A percentile compares a stretch with the other conserved stretches of the same genome.
These are phyloP conservation scores for Musa acuminata DNA, from an alignment of 176 grass and related monocot genomes.

Conservation along the genomic window DNA sequence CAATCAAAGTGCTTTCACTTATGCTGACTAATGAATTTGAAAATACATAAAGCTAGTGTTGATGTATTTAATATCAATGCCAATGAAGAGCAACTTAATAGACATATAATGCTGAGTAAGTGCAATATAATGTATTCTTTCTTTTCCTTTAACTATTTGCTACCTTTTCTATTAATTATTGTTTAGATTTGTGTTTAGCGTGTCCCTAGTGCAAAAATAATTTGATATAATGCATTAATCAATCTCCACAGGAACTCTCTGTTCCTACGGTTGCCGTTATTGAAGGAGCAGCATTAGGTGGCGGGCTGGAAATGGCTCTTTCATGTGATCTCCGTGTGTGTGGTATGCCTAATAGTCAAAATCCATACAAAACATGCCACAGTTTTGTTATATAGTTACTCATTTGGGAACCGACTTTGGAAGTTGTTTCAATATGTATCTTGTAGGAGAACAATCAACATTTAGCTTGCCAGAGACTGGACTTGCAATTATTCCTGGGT, in stretches of 20 bases:
- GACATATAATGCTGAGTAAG: no score
- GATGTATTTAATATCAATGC: no score
- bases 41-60: no score
- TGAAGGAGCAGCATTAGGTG: conserved; percentile 80
- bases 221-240: neutral
- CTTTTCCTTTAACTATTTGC: no score
- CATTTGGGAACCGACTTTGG: neutral
- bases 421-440: conserved; percentile 17
- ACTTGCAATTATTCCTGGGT: conserved; percentile 98
- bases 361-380: neutral
- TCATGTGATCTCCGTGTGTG: conserved; percentile 78
- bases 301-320: conserved; percentile 72
- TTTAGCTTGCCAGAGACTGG: conserved; percentile 92
- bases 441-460: conserved; percentile 49
- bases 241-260: conserved; percentile 42
- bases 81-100: no score
- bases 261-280: conserved; percentile 75
- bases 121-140: no score
- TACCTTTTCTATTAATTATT: neutral
- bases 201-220: neutral
- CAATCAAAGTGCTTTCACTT: no score
- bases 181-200: neutral
- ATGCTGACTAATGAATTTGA: no score
- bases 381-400: neutral
- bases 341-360: conserved; percentile 30